These are phyloP conservation scores for Sequoia sempervirens DNA, from an alignment of 75 land plant species.

Conservation along the genomic window DNA sequence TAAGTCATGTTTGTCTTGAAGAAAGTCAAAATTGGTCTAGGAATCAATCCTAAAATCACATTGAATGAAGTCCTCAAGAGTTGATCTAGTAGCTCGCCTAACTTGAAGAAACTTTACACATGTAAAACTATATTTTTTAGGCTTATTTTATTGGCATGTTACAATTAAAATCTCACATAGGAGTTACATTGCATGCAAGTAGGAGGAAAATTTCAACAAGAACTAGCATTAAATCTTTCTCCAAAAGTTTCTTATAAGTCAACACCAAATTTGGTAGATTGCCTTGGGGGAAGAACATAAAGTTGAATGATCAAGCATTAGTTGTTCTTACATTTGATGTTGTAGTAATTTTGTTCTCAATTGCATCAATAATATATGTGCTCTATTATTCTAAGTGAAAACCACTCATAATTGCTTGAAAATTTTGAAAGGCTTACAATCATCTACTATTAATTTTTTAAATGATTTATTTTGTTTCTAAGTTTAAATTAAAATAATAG, in stretches of 20 bases:
- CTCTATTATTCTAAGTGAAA: conserved; percentile 25
- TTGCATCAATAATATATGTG: conserved; percentile 54
- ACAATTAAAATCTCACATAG: no score
- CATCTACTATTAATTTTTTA: no score
- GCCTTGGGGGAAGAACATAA: conserved; percentile 68
- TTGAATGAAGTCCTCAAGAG: no score
- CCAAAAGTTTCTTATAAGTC: conserved; percentile 21
- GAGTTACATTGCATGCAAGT: neutral
- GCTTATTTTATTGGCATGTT: no score
- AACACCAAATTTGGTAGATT: conserved; percentile 55
- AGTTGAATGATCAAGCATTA: conserved; percentile 70
- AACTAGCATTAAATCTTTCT: conserved; percentile 57
- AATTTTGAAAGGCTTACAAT: neutral
- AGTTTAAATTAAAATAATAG: no score
- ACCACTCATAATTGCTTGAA: neutral
- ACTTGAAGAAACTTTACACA: no score
- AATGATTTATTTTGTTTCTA: no score
- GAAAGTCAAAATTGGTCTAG: no score
- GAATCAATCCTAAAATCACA: no score
- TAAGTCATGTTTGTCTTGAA: no score
- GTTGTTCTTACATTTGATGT: conserved; percentile 73
- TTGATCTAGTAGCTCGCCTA: no score
- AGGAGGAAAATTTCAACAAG: conserved; percentile 42
- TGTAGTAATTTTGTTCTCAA: conserved; percentile 39
- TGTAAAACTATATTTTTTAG: no score